phyloP scores from a whole-genome alignment of 768 basidiomycete genomes.

The Infundibulicybe gibba region DNA sequence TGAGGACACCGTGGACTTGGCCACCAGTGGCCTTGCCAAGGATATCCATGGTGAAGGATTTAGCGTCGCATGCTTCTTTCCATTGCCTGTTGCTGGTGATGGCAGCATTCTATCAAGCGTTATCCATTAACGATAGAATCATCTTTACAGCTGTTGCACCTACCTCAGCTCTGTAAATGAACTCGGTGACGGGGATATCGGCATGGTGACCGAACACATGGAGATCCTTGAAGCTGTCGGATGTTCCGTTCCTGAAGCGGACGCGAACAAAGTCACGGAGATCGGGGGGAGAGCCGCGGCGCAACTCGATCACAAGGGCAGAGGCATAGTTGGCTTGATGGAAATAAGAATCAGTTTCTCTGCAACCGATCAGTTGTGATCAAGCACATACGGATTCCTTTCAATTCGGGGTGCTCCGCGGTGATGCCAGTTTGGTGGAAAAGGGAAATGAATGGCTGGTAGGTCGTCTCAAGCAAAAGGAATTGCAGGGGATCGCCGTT shows the following conservation, averaged over 20 bases:
- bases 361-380: background rate
- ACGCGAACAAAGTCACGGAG: slow-evolving; percentile 79
- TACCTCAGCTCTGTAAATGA: slow-evolving; percentile 81
- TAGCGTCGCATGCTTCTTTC: slow-evolving; percentile 40
- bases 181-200: slow-evolving; percentile 81
- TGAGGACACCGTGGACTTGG: slow-evolving; percentile 28
- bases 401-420: slow-evolving; percentile 53
- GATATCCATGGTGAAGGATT: slow-evolving; percentile 15
- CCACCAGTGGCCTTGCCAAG: slow-evolving; percentile 18
- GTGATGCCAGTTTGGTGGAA: slow-evolving; percentile 72
- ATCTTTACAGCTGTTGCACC: slow-evolving; percentile 6
- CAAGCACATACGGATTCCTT: slow-evolving; percentile 57
- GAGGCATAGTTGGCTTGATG: slow-evolving; percentile 65
- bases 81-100: slow-evolving; percentile 56
- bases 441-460: slow-evolving; percentile 89
- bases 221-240: slow-evolving; percentile 56
- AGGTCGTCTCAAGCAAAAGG: slow-evolving; percentile 75
- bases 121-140: background rate
- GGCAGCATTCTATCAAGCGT: slow-evolving; percentile 36
- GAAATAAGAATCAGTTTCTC: slow-evolving; percentile 1
- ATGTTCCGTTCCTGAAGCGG: slow-evolving; percentile 83
- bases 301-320: slow-evolving; percentile 76
- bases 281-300: slow-evolving; percentile 71
- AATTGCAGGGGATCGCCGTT: slow-evolving; percentile 78
- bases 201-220: slow-evolving; percentile 72